Base-by-base conservation (phyloP, 208 protist species). In the Vickermania spadyakhi region DNA sequence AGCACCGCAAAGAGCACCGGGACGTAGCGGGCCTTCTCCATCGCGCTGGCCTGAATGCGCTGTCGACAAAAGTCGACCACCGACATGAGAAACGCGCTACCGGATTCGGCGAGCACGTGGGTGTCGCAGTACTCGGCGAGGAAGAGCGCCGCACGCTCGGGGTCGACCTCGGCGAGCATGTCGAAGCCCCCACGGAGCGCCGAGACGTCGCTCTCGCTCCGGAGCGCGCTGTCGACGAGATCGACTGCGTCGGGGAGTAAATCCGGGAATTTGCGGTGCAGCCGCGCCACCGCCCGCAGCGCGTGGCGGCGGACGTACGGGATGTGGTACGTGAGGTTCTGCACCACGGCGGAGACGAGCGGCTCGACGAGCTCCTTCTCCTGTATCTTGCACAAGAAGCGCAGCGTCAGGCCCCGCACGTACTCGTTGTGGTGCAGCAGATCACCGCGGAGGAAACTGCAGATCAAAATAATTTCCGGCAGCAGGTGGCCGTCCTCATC, bases 391-490 rank as follows among this genome's bases (percentile, higher is more conserved):
- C 94, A 98, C 13, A 99, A 68, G 70, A 99, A 99, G 60, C 98
- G 90, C 49, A 99, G 81, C 27, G 98, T 98, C 28, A 90, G 84
- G 30, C 97, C 98, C 0, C 97, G 84, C 31, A 99, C 80, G 72
- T 98, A 99, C 86, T 99, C 98, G 74, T 99, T 99, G 3, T 97
- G 96, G 73, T 98, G 97, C 52, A 93, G 84, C 23, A 99, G 79
- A 74, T 99, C 97, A 59, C 96, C 96, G 51, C 94, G 81, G 50
- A 99, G 75, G 68, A 93, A 94, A 60, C 94, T 97, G 75, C 97
- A 99, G 58, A 98, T 97, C 55, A 99, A 91, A 70, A 99, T 99
- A 73, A 99, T 98, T 66, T 99, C 96, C 22, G 79, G 90, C 31
- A 97, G 82, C 25, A 99, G 81, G 52, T 98, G 97, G 59, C 98